Evolutionary conservation across 2,329 filamentous ascomycete genomes (phyloP).

Genomic region (Paradendryphiella salina): DNA sequence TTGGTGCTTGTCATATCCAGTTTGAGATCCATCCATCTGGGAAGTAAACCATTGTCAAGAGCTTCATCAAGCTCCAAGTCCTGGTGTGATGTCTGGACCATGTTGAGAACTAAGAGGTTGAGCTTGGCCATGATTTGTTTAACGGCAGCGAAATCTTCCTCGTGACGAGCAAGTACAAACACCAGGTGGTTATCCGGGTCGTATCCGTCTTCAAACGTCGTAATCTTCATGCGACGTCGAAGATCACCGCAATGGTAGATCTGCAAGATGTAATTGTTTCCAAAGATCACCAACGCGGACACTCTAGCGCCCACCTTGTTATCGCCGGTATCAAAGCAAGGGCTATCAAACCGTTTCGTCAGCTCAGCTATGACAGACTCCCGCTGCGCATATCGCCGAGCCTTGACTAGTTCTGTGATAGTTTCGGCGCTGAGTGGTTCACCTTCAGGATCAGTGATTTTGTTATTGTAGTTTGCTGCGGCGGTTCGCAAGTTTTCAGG

Average conservation of each 20-base stretch:
- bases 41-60: constrained; percentile 4
- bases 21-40: constrained; percentile 2
- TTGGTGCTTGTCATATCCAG: background rate
- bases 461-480: background rate
- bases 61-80: constrained; percentile 4
- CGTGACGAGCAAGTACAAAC: background rate
- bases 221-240: constrained; percentile 2
- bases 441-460: background rate
- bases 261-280: background rate
- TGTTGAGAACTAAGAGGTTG: background rate
- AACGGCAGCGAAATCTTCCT: constrained; percentile 3
- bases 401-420: background rate
- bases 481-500: constrained; percentile 15
- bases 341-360: background rate
- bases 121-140: constrained; percentile 1
- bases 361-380: background rate
- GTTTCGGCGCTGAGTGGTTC: background rate
- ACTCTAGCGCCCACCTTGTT: background rate
- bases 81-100: background rate
- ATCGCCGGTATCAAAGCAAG: background rate
- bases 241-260: constrained; percentile 4
- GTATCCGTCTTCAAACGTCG: background rate
- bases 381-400: background rate
- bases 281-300: background rate
- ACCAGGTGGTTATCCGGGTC: background rate